Conservation (phyloP, 2,329 filamentous ascomycete genomes). For the Nemania sp. region DNA sequence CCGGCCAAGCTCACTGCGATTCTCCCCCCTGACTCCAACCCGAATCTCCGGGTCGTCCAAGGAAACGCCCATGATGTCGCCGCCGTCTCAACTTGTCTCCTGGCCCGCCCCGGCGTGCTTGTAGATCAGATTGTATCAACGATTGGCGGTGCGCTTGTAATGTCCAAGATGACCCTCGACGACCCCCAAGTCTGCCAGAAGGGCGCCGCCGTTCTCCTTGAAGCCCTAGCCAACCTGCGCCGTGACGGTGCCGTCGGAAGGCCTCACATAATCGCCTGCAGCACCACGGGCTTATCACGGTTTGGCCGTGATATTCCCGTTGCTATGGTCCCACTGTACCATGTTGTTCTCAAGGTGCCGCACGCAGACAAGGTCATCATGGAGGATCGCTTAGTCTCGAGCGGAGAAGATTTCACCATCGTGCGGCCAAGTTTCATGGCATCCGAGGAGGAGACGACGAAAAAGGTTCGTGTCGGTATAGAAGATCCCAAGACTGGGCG, state of each 20-base stretch:
- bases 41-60: conserved; percentile 59
- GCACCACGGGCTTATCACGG: conserved; percentile 58
- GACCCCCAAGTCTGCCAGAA: conserved; percentile 62
- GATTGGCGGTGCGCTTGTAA: conserved; percentile 57
- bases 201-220: conserved; percentile 58
- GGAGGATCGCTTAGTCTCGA: conserved; percentile 54
- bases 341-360: conserved; percentile 55
- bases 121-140: conserved; percentile 62
- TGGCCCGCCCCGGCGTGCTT: conserved; percentile 48
- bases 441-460: conserved; percentile 44
- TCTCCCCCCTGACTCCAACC: conserved; percentile 48
- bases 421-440: conserved; percentile 56
- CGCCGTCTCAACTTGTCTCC: conserved; percentile 55
- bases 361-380: conserved; percentile 63
- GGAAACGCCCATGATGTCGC: conserved; percentile 61
- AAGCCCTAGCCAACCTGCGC: conserved; percentile 52
- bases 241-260: conserved; percentile 43
- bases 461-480: conserved; percentile 54
- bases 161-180: conserved; percentile 51
- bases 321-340: conserved; percentile 59
- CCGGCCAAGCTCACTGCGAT: conserved; percentile 60
- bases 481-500: conserved; percentile 52
- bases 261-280: conserved; percentile 56
- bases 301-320: conserved; percentile 59
- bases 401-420: conserved; percentile 53